Evolutionary conservation across 805 yeast species (phyloP), one percentile per base, ranked within the genome.

Genomic region (Cephaloascus albidus): DNA sequence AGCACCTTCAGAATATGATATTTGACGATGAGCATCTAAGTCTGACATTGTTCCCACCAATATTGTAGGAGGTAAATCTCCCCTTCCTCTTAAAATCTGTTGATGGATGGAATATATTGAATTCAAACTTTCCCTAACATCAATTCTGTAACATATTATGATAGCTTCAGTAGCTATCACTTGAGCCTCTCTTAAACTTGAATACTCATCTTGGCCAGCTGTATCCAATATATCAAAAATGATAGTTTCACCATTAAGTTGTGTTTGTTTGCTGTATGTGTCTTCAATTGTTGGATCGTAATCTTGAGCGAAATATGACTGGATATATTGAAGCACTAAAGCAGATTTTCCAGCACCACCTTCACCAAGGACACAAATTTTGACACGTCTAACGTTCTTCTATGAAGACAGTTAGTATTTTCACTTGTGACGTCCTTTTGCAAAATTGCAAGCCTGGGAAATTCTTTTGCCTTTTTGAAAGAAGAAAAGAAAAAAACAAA

Each of bases 161-260:
- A 50, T 43, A 1, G 52, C 55, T 30, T 50, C 54, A 16, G 51
- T 31, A 5, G 46, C 42, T 20, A 20, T 32, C 8, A 53, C 44
- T 20, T 53, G 36, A 10, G 15, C 16, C 16, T 40, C 43, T 51
- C 89, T 68, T 87, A 83, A 80, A 16, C 96, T 95, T 40, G 87
- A 77, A 59, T 89, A 89, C 62, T 89, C 97, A 60, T 90, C 97
- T 68, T 89, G 97, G 33, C 98, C 98, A 2, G 98, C 98, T 17
- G 98, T 93, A 61, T 93, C 98, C 54, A 93, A 74, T 33, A 93
- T 88, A 23, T 93, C 98, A 51, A 67, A 59, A 23, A 54, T 42
- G 18, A 47, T 52, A 10, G 18, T 8, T n/a, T 31, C n/a, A n/a
- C 33, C 17, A 6, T n/a, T 15, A 8, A 31, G 8, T n/a, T 10